Evolutionary conservation across 2,329 filamentous ascomycete genomes (phyloP).

Genomic region (Aspergillus pseudoterreus): DNA sequence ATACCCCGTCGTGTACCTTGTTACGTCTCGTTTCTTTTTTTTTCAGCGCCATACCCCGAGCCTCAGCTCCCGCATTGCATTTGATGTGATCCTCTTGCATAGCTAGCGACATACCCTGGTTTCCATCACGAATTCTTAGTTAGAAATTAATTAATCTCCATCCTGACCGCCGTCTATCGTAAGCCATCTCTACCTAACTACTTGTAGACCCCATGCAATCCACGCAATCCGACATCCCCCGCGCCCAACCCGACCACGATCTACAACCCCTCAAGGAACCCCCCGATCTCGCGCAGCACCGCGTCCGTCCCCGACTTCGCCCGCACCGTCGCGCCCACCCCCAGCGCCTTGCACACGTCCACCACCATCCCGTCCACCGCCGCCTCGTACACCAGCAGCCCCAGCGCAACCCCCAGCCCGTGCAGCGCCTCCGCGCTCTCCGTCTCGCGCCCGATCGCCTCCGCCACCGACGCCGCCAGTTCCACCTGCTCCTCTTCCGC

Average conservation of each 20-base stretch:
- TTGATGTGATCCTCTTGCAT: conserved; percentile 10
- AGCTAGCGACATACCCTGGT: conserved; percentile 19
- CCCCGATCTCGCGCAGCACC: conserved; percentile 38
- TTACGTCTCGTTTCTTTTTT: not conserved
- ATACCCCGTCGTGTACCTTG: conserved; percentile 20
- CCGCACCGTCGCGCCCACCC: conserved; percentile 62
- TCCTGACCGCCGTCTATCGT: not conserved
- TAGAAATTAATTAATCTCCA: not conserved
- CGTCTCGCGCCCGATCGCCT: conserved; percentile 60
- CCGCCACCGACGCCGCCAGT: conserved; percentile 73
- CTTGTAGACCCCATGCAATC: too few species aligned
- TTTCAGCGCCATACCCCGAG: conserved; percentile 19
- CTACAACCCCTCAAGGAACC: conserved; percentile 48
- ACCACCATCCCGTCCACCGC: conserved; percentile 69
- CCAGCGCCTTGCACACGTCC: conserved; percentile 74
- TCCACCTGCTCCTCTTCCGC: conserved; percentile 73
- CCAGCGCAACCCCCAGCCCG: conserved; percentile 72
- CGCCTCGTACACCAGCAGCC: conserved; percentile 69
- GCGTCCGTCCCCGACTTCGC: conserved; percentile 47
- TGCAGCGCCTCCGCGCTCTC: conserved; percentile 65
- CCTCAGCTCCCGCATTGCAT: conserved; percentile 16
- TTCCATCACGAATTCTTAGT: not conserved
- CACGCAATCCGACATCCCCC: not conserved
- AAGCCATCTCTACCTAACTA: not conserved
- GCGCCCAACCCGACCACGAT: too few species aligned